Evolutionary conservation across 371 early-diverging fungal genomes (phyloP), one percentile per base, ranked within the genome.

Genomic region (Mortierella sp.): DNA sequence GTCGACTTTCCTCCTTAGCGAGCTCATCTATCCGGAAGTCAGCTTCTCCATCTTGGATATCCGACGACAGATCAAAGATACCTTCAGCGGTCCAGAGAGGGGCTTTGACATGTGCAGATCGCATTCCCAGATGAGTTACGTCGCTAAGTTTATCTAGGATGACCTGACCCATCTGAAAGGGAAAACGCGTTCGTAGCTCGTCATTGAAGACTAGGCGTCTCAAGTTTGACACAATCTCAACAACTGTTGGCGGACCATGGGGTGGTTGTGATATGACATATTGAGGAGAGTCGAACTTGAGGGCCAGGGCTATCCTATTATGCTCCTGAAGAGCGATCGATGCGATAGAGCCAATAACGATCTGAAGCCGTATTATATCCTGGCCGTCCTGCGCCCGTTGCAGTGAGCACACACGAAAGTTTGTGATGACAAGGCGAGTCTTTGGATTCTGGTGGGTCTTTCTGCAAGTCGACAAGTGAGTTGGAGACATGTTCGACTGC

Each of bases 31-130:
- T 37, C 12, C 15, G 12, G 21, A n/a, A n/a, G n/a, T n/a, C n/a
- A n/a, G n/a, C n/a, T n/a, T n/a, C n/a, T n/a, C 34, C 6, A 32
- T 46, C 19, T 7, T 57, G 23, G 1, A 11, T 8, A 47, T 50
- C 37, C 14, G 44, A 41, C 1, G 57, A 41, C 1, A 59, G 42
- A 7, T 46, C 30, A 12, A 73, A 53, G 26, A 76, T 70, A 12
- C 65, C 78, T 27, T 76, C 78, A 17, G 66, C 70, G 0, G 78
- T 76, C 66, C 66, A 61, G 28, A 76, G 37, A 23, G 0, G 26
- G 2, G 53, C 46, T 27, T 28, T 46, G 15, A 4, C 47, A 17
- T 14, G n/a, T n/a, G n/a, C n/a, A n/a, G n/a, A n/a, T n/a, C n/a
- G n/a, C n/a, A n/a, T n/a, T n/a, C n/a, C n/a, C n/a, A n/a, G n/a